These are phyloP conservation scores for Aspergillus oerlinghausenensis DNA, from an alignment of 2,329 filamentous ascomycete genomes.

Conservation along the genomic window DNA sequence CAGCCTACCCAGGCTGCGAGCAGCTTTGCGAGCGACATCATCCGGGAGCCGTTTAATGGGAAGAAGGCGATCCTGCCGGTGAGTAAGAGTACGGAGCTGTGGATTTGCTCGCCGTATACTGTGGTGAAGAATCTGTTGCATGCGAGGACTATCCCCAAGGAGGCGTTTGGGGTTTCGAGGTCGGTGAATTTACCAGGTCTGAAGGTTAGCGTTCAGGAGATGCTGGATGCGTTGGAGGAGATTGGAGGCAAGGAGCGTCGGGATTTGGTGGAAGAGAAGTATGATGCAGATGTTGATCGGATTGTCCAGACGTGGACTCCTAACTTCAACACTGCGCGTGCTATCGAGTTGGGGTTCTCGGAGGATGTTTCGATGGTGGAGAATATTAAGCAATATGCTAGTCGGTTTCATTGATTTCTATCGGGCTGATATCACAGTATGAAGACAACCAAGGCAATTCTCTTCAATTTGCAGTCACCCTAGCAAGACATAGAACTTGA, in stretches of 20 bases:
- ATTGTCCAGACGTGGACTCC: constrained; percentile 59
- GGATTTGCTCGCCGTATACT: constrained; percentile 54
- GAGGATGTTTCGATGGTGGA: constrained; percentile 39
- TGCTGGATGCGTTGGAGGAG: constrained; percentile 55
- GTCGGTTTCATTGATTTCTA: constrained; percentile 24
- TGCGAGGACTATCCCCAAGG: constrained; percentile 47
- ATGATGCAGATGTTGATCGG: constrained; percentile 50
- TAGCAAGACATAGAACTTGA: no score
- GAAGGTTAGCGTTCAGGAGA: constrained; percentile 55
- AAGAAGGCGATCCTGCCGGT: constrained; percentile 50
- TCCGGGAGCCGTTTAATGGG: constrained; percentile 50
- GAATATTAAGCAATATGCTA: constrained; percentile 38
- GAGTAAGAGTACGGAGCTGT: constrained; percentile 49
- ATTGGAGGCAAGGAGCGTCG: constrained; percentile 54
- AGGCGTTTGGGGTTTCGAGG: constrained; percentile 50
- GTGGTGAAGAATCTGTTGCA: constrained; percentile 53
- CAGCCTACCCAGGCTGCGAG: constrained; percentile 49
- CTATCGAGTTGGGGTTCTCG: constrained; percentile 46
- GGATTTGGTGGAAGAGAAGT: constrained; percentile 51
- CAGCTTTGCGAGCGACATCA: constrained; percentile 50
- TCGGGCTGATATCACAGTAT: not conserved
- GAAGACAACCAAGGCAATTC: not conserved
- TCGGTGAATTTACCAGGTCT: constrained; percentile 54
- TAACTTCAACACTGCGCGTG: constrained; percentile 52
- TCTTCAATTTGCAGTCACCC: not conserved